A percentile compares a stretch with the other conserved stretches of the same genome.
Conservation (phyloP, 2,329 filamentous ascomycete genomes). For the Ophiostoma himal-ulmi region DNA sequence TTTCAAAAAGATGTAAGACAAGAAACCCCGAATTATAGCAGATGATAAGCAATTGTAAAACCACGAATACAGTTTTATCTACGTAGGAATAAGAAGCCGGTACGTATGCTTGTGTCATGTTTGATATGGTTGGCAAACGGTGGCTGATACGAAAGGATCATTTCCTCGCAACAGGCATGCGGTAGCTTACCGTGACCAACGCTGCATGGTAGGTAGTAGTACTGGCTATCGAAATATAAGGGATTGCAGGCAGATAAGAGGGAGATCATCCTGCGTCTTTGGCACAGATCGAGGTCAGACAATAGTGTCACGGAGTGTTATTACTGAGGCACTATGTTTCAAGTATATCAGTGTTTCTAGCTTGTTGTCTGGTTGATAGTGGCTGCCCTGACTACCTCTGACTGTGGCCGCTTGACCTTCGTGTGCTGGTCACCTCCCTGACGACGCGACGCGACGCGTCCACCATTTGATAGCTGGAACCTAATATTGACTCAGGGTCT, state of each 20-base stretch:
- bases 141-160: background rate
- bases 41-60: too few relatives aligned
- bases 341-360: background rate
- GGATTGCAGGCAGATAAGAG: background rate
- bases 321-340: background rate
- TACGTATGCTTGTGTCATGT: background rate
- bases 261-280: background rate
- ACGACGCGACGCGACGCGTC: conserved; percentile 5
- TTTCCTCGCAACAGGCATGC: background rate
- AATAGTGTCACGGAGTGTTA: background rate
- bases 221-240: background rate
- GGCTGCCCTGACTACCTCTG: background rate
- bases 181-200: background rate
- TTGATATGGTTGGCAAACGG: background rate
- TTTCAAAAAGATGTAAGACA: too few relatives aligned
- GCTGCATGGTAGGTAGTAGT: background rate
- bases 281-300: background rate
- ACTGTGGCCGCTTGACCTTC: background rate
- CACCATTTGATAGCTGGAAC: background rate
- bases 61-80: too few relatives aligned
- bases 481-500: background rate
- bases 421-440: background rate
- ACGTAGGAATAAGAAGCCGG: too few relatives aligned
- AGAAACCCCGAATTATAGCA: too few relatives aligned
- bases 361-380: background rate